Conservation (phyloP, 2,329 filamentous ascomycete genomes). For the Monilinia polystroma region DNA sequence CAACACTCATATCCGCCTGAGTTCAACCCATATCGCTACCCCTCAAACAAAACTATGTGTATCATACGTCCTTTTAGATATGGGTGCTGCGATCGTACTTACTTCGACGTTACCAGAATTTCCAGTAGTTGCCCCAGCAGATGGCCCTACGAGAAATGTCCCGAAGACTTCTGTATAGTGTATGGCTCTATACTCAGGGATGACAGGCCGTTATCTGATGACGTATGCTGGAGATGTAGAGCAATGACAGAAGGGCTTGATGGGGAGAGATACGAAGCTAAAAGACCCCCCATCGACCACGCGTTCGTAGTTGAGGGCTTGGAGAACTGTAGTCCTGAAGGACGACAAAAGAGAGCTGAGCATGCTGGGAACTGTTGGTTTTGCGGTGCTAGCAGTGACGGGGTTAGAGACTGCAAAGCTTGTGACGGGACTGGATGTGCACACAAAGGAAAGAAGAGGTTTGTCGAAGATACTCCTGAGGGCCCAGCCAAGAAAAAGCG, state of each 20-base stretch:
- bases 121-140: constrained; percentile 30
- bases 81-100: constrained; percentile 34
- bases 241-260: constrained; percentile 18
- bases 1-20: background rate
- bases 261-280: constrained; percentile 25
- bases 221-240: constrained; percentile 36
- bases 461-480: background rate
- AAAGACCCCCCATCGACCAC: constrained; percentile 34
- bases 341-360: constrained; percentile 25
- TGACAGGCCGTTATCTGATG: constrained; percentile 12
- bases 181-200: constrained; percentile 23
- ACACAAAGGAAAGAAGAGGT: constrained; percentile 1
- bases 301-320: constrained; percentile 31
- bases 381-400: constrained; percentile 27
- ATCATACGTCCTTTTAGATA: constrained; percentile 31
- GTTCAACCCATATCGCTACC: background rate
- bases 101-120: constrained; percentile 31
- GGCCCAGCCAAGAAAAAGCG: constrained; percentile 2
- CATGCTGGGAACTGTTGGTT: constrained; percentile 13
- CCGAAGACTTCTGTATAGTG: constrained; percentile 34
- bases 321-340: constrained; percentile 25
- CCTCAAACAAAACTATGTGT: constrained; percentile 32
- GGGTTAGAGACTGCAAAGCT: background rate
- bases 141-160: constrained; percentile 37
- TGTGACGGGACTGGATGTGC: constrained; percentile 4